Percentiles rank a stretch among this genome's conserved stretches.
These are phyloP conservation scores for Pseudocercospora fijiensis DNA, from an alignment of 2,329 filamentous ascomycete species.

Conservation along the genomic window DNA sequence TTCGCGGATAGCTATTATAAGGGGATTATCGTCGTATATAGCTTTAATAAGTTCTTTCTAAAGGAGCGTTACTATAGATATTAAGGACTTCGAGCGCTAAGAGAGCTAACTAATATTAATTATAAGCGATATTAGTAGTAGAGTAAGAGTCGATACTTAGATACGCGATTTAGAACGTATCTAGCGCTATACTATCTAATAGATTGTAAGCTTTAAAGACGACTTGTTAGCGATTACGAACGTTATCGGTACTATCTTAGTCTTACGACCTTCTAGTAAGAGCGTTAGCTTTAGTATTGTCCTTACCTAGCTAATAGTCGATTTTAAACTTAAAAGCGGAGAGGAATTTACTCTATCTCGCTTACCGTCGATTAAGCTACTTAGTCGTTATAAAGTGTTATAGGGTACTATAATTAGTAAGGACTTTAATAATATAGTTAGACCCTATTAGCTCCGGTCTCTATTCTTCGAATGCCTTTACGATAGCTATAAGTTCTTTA, in stretches of 20 bases:
- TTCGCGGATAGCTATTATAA: neutral
- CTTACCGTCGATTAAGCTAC: slow-evolving; percentile 33
- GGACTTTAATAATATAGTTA: slow-evolving; percentile 23
- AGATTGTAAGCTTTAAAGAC: neutral
- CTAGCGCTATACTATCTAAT: neutral
- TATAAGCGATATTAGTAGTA: neutral
- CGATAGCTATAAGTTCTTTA: slow-evolving; percentile 40
- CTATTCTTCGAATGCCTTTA: slow-evolving; percentile 34
- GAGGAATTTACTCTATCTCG: slow-evolving; percentile 26
- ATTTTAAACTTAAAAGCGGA: slow-evolving; percentile 6
- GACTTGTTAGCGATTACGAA: neutral
- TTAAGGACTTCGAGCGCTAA: neutral
- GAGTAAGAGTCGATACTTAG: neutral
- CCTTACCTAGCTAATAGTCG: slow-evolving; percentile 2
- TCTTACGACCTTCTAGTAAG: neutral
- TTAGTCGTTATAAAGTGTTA: slow-evolving; percentile 35
- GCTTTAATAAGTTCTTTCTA: neutral
- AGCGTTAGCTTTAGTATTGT: slow-evolving; percentile 8
- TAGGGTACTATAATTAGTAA: slow-evolving; percentile 36
- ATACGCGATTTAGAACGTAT: neutral
- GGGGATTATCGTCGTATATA: neutral
- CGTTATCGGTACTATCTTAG: neutral
- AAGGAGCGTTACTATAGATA: neutral
- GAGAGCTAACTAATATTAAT: neutral
- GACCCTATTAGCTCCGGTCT: slow-evolving; percentile 23